Evolutionary conservation across 495 filamentous ascomycete genomes (phyloP).

Genomic region (Zalerion maritima): DNA sequence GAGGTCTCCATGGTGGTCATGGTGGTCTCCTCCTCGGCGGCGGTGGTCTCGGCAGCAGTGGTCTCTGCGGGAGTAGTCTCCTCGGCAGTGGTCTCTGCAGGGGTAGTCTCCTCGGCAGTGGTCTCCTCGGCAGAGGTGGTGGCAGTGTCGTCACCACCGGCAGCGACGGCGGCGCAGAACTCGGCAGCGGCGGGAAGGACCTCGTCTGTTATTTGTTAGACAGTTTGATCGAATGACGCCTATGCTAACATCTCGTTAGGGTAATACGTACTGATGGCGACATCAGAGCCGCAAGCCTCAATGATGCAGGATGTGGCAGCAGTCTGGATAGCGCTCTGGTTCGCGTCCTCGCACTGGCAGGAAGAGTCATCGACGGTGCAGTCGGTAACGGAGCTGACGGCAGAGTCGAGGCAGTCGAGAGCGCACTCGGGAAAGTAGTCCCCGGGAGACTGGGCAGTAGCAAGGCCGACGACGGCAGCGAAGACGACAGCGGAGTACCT

Average conservation of each 20-base stretch:
- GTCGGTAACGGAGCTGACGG: conserved; percentile 17
- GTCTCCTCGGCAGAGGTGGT: too few relatives aligned
- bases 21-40: too few relatives aligned
- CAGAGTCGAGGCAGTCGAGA: conserved; percentile 19
- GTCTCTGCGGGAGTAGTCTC: too few relatives aligned
- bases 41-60: too few relatives aligned
- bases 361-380: conserved; percentile 23
- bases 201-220: conserved; percentile 12
- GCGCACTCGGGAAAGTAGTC: conserved; percentile 26
- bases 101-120: too few relatives aligned
- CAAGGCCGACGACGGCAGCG: conserved; percentile 17
- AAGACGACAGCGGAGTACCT: conserved; percentile 22
- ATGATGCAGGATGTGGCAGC: conserved; percentile 25
- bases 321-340: conserved; percentile 15
- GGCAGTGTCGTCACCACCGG: too few relatives aligned
- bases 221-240: not conserved
- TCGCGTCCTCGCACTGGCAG: conserved; percentile 25
- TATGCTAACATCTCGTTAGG: not conserved
- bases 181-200: conserved; percentile 22
- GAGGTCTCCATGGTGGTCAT: too few relatives aligned
- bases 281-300: conserved; percentile 16
- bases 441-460: conserved; percentile 21
- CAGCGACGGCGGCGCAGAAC: conserved; percentile 18
- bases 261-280: conserved; percentile 15
- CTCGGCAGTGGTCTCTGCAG: too few relatives aligned